A percentile compares a stretch with the other conserved stretches of the same genome.
These are phyloP conservation scores for Candida succiphila DNA, from an alignment of 805 yeast species.

Conservation along the genomic window DNA sequence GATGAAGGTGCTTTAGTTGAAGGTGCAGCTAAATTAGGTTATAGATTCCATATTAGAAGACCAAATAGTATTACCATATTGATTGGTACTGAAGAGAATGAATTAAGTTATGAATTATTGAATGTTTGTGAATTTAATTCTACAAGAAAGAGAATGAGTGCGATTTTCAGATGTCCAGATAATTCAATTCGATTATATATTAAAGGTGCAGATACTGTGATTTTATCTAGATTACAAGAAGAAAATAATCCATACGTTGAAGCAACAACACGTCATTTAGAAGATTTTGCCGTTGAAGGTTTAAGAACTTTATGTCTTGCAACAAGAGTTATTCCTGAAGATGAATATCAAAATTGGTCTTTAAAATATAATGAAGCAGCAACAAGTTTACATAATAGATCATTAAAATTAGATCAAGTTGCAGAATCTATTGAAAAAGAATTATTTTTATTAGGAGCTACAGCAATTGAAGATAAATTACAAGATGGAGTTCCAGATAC, in stretches of 20 bases:
- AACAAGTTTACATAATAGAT: slow-evolving; percentile 67
- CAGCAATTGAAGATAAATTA: slow-evolving; percentile 95
- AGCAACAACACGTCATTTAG: slow-evolving; percentile 77
- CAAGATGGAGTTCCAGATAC: slow-evolving; percentile 99
- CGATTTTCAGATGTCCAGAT: slow-evolving; percentile 89
- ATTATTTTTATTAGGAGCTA: slow-evolving; percentile 81
- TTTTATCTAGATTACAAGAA: slow-evolving; percentile 68
- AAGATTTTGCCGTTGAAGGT: slow-evolving; percentile 95
- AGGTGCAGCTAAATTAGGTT: slow-evolving; percentile 89
- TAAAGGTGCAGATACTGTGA: slow-evolving; percentile 97
- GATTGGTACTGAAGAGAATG: slow-evolving; percentile 38
- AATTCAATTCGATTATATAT: slow-evolving; percentile 82
- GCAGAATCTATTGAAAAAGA: slow-evolving; percentile 84
- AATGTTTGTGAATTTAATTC: slow-evolving; percentile 96
- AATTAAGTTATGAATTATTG: slow-evolving; percentile 61
- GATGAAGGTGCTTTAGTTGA: slow-evolving; percentile 98
- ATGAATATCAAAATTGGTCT: slow-evolving; percentile 70
- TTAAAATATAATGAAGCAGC: slow-evolving; percentile 65
- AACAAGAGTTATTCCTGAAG: slow-evolving; percentile 64
- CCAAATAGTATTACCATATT: slow-evolving; percentile 78
- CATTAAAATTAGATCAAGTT: slow-evolving; percentile 70
- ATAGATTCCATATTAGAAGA: slow-evolving; percentile 71
- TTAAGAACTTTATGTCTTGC: slow-evolving; percentile 92
- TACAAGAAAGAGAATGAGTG: slow-evolving; percentile 96
- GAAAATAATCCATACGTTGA: slow-evolving; percentile 76